Evolutionary conservation across 2,329 filamentous ascomycete genomes (phyloP).

Genomic region (Penicillium corylophilum): DNA sequence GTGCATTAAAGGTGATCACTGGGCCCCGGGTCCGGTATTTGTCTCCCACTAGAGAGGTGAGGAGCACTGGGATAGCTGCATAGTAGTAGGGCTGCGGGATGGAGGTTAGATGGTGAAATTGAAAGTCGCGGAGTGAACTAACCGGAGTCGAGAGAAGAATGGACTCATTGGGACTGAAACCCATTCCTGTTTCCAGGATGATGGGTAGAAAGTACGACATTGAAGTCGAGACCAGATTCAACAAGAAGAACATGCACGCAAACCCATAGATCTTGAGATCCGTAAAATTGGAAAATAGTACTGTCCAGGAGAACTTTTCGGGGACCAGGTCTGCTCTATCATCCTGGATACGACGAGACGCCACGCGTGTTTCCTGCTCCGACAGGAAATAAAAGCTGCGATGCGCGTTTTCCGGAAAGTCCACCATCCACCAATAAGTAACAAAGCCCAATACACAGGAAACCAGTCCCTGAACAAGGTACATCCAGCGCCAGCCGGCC

Average conservation of each 20-base stretch:
- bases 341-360: conserved; percentile 57
- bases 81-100: conserved; percentile 60
- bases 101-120: background rate
- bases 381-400: conserved; percentile 59
- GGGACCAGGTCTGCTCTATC: conserved; percentile 61
- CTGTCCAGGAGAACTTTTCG: conserved; percentile 56
- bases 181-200: conserved; percentile 55
- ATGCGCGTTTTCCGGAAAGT: conserved; percentile 64
- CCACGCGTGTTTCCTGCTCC: conserved; percentile 56
- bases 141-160: conserved; percentile 64
- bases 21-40: conserved; percentile 60
- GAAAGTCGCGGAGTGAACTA: conserved; percentile 4
- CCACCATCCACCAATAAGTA: conserved; percentile 70
- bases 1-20: conserved; percentile 63
- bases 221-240: conserved; percentile 64
- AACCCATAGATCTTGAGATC: conserved; percentile 66
- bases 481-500: conserved; percentile 69
- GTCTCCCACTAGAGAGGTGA: conserved; percentile 64
- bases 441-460: conserved; percentile 58
- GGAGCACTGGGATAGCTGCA: conserved; percentile 61
- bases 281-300: conserved; percentile 56
- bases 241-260: conserved; percentile 62
- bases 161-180: conserved; percentile 52
- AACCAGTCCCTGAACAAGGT: conserved; percentile 64
- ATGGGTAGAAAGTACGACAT: conserved; percentile 67